Base-by-base conservation (phyloP, 768 basidiomycete species). In the Lentinula edodes region DNA sequence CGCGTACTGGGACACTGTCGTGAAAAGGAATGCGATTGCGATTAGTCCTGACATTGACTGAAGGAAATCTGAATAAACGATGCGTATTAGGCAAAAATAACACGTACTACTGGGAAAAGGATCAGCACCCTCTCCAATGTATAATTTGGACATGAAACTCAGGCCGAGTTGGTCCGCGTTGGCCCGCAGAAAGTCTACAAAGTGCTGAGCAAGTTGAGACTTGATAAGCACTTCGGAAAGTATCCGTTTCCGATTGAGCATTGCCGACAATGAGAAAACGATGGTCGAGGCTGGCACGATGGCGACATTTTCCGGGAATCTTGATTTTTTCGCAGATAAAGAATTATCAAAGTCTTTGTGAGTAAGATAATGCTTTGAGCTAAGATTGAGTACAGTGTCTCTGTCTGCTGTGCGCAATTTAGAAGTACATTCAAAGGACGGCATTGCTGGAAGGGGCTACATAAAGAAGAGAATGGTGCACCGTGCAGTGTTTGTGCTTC, bases 81-180 rank as follows among this genome's bases (percentile, higher is more conserved):
- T 46, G 23, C 52, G 66, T 46, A 61, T 38, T 36, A 41, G 35
- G 28, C 56, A 56, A 62, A 66, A 61, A 58, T 32, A 64, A 64
- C n/a, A 65, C 72, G 52, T 67, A 83, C 82, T 58, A 72, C 77
- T 81, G 36, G 74, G 69, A 8, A 70, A 63, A 53, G 73, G 75
- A 61, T 80, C 80, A 69, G 51, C 35, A 20, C 23, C 43, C 8
- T 79, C 73, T 64, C 81, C 80, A 20, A 84, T 68, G 63, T 78
- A 78, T 20, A 80, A 66, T 62, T 78, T 73, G n/a, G 88, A 88
- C 43, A 90, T 73, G 52, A 74, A 76, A 61, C 79, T 79, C 57
- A 91, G 72, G 41, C 85, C 87, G 10, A 91, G 79, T 61, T 78
- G 77, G 43, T 67, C 64, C 18, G 83, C 75, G 70, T 91, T 90